Base-by-base conservation (phyloP, 2,329 filamentous ascomycete species). In the Aureobasidium musti region DNA sequence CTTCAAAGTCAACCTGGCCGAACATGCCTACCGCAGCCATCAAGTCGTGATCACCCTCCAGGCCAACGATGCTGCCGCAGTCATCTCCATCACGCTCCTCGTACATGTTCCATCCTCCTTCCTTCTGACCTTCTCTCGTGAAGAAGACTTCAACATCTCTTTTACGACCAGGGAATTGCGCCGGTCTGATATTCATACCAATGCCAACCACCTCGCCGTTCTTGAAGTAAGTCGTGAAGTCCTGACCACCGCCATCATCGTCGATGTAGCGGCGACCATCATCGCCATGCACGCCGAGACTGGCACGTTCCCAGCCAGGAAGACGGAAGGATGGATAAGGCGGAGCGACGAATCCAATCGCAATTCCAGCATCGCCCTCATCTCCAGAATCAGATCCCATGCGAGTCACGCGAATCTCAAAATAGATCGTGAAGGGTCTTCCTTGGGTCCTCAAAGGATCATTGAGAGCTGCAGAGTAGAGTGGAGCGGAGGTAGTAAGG, bases 261-360 rank as follows among this genome's bases (percentile, higher is more conserved):
- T 92, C 91, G 72, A 92, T 82, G 75, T 89, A 95, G 75, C 85
- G 84, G 72, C 89, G 84, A 0, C 91, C 91, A 75, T 94, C 91
- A 75, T 94, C 91, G 54, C 89, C 87, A 74, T 94, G 91, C n/a
- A 94, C 86, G 1, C 83, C 91, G 17, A 93, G 73, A 69, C 86
- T 89, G 21, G 85, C 91, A 39, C 91, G 84, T 74, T 95, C 89
- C 91, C 91, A 94, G 1, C 91, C 91, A 0, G 91, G 91, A 68
- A 93, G 83, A 8, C 91, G 84, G 80, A 91, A 94, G 0, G 84
- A 82, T 7, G 91, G 91, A 73, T 92, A 94, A 8, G 91, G 91
- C 56, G 89, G 84, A 1, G 90, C 90, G 0, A 84, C 79, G 75
- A 87, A 92, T 11, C 91, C 91, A 11, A 94, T 74, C 0, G 87